Evolutionary conservation across 2,329 filamentous ascomycete genomes (phyloP), one percentile per base, ranked within the genome.

Genomic region (Claviceps africana): DNA sequence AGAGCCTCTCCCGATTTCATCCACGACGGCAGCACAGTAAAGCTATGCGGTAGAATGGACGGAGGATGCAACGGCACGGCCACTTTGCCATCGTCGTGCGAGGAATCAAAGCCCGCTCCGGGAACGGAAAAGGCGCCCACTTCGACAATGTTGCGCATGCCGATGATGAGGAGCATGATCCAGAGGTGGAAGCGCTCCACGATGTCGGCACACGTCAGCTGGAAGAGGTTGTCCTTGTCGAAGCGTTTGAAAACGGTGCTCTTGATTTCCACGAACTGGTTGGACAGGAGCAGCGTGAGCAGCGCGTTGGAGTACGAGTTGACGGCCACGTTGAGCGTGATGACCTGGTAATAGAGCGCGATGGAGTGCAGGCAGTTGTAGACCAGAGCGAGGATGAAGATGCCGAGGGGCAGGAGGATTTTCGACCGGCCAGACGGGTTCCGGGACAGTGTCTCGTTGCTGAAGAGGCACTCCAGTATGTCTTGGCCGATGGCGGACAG

Each of bases 201-300:
- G 35, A 98, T 85, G 64, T 98, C 93, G 4, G 93, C 91, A 58
- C 93, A 98, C 0, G 91, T 95, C 15, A 98, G 76, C 65, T 98
- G 93, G 64, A 98, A 98, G 0, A 95, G 73, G 58, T 95, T 97
- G 64, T 98, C 93, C 66, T 96, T 97, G 61, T 98, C 93, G 57
- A 97, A 95, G 55, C 91, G 93, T 72, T 98, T 97, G 74, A 98
- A 98, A 1, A 98, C 94, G 0, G 90, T 94, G 55, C 88, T 88
- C 64, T 98, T 98, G 74, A 98, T 95, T 70, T 98, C 93, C 44
- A 98, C 93, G 61, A 98, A 98, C 64, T 98, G 94, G 63, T 97
- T 98, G 7, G 90, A 96, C 64, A 98, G 81, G 2, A 98, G 75
- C 1, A 98, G 78, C 0, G 93, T 96, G 35, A 98, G 75, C 4